phyloP scores from a whole-genome alignment of 2,329 filamentous ascomycete genomes.

The Chrysosporium keratinophilum region DNA sequence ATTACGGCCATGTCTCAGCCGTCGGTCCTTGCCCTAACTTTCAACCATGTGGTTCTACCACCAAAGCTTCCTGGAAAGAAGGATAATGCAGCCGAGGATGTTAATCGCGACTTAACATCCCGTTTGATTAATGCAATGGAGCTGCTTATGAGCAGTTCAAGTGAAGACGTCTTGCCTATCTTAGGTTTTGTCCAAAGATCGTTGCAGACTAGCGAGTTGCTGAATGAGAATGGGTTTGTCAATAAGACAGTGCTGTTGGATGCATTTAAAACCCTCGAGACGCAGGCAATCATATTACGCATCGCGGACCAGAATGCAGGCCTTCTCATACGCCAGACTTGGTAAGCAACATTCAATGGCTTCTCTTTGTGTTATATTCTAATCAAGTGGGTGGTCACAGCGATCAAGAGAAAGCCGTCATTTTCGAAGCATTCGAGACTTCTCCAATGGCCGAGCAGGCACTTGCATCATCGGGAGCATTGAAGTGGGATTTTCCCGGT shows the following conservation, averaged over 20 bases:
- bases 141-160: background rate
- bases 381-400: conserved; percentile 21
- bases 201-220: background rate
- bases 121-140: background rate
- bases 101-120: background rate
- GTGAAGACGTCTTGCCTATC: background rate
- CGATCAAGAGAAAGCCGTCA: conserved; percentile 10
- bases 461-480: conserved; percentile 30
- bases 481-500: conserved; percentile 39
- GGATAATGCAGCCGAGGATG: background rate
- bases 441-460: conserved; percentile 34
- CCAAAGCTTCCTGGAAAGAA: conserved; percentile 4
- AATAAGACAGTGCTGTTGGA: conserved; percentile 2
- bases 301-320: conserved; percentile 3
- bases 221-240: background rate
- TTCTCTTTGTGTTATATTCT: background rate
- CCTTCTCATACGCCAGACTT: background rate
- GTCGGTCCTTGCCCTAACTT: background rate
- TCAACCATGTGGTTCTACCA: conserved; percentile 6
- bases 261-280: background rate
- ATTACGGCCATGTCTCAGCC: background rate
- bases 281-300: conserved; percentile 1
- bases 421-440: conserved; percentile 40
- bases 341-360: background rate
- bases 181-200: background rate